These are phyloP conservation scores for Myxozyma lipomycoides DNA, from an alignment of 805 yeast genomes.

Conservation along the genomic window DNA sequence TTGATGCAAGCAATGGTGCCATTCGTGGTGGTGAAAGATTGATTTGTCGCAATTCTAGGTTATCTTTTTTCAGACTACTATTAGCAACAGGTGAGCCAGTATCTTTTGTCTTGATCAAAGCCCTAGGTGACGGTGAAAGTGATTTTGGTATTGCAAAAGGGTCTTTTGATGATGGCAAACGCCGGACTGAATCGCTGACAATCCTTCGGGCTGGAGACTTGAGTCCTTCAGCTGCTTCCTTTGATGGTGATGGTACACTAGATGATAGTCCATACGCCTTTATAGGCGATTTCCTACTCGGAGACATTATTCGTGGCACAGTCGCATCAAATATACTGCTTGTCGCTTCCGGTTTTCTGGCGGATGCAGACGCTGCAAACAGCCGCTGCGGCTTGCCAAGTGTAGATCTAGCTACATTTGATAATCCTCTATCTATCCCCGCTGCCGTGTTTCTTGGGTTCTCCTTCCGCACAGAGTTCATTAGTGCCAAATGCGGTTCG, in stretches of 20 bases:
- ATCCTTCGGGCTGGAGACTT: constrained; percentile 21
- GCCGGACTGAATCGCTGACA: background rate
- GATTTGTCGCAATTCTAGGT: background rate
- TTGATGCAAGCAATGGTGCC: constrained; percentile 4
- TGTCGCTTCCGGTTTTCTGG: background rate
- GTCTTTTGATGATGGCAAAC: background rate
- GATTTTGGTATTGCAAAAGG: background rate
- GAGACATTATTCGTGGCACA: background rate
- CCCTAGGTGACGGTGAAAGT: background rate
- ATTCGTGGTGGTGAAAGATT: constrained; percentile 12
- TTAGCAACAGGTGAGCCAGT: background rate
- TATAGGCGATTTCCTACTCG: background rate
- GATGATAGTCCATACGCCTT: background rate
- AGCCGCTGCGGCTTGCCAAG: constrained; percentile 22
- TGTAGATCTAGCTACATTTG: constrained; percentile 14
- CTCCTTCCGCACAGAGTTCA: constrained; percentile 11
- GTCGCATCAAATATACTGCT: background rate
- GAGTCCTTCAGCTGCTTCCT: constrained; percentile 4
- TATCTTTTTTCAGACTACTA: background rate
- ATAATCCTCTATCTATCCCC: background rate
- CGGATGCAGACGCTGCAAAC: background rate
- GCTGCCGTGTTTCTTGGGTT: background rate
- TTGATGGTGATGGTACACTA: background rate
- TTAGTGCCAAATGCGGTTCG: constrained; percentile 12
- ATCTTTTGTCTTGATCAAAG: no score